phyloP scores from a whole-genome alignment of 139 green algal genomes.

The Chlorella sp. region DNA sequence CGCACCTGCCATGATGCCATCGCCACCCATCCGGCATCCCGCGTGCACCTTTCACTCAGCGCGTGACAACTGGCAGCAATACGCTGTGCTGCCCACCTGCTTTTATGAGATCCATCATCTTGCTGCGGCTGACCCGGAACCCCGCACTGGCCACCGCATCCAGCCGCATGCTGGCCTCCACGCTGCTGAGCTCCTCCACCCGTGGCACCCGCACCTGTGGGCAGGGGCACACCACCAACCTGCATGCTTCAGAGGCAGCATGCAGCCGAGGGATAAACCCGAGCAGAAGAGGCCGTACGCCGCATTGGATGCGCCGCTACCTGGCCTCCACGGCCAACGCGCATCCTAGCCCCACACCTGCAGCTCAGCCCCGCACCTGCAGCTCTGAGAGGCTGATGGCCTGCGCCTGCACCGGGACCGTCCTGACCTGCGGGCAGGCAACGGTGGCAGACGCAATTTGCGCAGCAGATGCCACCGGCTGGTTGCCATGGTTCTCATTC shows the following conservation, averaged over 20 bases:
- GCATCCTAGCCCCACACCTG: not conserved
- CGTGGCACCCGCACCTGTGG: constrained; percentile 37
- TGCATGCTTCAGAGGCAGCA: constrained; percentile 66
- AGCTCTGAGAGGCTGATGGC: constrained; percentile 44
- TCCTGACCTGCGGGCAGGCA: constrained; percentile 58
- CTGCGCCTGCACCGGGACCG: constrained; percentile 61
- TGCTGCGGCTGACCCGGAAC: constrained; percentile 76
- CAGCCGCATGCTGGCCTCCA: constrained; percentile 80
- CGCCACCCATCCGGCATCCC: not conserved
- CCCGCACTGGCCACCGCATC: constrained; percentile 81
- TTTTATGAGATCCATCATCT: constrained; percentile 83
- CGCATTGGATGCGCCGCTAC: not conserved
- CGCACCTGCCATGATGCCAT: not conserved
- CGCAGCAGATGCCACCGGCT: not conserved
- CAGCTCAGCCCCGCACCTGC: not conserved
- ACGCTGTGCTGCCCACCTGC: constrained; percentile 10
- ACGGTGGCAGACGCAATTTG: not conserved
- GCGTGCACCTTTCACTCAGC: not conserved
- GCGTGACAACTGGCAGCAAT: constrained; percentile 17
- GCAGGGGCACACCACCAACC: not conserved
- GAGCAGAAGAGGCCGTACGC: not conserved
- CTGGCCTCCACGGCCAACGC: not conserved
- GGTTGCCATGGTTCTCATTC: not conserved
- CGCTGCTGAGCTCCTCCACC: constrained; percentile 58
- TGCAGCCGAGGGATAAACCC: constrained; percentile 52